Evolutionary conservation across 1,139 yeast species (phyloP), one percentile per base, ranked within the genome.

Genomic region (Yamadazyma atmosphaerica): DNA sequence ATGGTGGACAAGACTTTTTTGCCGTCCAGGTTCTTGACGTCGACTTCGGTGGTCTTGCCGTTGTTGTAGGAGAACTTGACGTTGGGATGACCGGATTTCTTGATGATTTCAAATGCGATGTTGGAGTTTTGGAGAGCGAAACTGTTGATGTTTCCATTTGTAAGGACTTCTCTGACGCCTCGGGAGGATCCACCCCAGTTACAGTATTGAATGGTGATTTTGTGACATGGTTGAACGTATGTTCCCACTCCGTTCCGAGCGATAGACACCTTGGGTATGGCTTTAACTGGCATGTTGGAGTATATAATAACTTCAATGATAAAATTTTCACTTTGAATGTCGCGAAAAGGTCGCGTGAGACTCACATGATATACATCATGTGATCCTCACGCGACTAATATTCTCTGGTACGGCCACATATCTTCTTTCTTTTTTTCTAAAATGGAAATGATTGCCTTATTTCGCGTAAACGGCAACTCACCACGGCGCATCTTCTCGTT

Each of bases 151-250:
- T 80, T 68, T 29, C 75, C 74, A 16, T 68, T 64, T 33, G 74
- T 65, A 40, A 92, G 66, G 48, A 86, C 77, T 40, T 85, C 81
- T 48, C 90, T 72, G 65, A 88, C 75, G 4, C 97, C 97, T 38
- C 73, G 72, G 1, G 98, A 90, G 4, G 96, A 86, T 14, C 98
- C 98, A 35, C 97, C 98, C 85, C 94, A 85, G 71, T 89, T 87
- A 68, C 96, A 87, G 65, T 83, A 89, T 45, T 86, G 82, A 39
- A 90, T 62, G 10, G 83, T 77, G 44, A 89, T 73, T 54, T 76
- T 79, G 53, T 78, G 79, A 67, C 96, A 88, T 39, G 88, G 92
- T 33, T 71, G 69, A 11, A 88, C 77, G 56, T 77, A 88, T 1
- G 94, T 79, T 5, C 94, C 94, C 18, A 86, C 72, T 30, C 96